Percentiles rank a stretch among this genome's conserved stretches.
Conservation (phyloP, 768 basidiomycete species). For the Russula griseocarnosa region DNA sequence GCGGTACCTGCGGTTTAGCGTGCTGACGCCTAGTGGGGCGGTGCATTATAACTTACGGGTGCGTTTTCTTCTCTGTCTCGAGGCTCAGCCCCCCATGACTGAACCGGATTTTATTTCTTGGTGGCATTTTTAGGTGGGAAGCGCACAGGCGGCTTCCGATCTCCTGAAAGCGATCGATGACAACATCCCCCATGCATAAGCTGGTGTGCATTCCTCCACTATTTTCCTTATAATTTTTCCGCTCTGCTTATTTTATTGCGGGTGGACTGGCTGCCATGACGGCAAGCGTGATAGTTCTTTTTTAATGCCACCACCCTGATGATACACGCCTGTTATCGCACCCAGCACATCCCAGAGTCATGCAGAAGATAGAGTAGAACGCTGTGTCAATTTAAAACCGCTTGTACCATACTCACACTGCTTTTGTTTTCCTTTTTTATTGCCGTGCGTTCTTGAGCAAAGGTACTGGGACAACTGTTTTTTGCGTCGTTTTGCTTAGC, state of each 20-base stretch:
- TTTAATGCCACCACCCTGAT: slow-evolving; percentile 3
- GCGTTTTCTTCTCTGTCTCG: slow-evolving; percentile 29
- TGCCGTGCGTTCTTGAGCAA: slow-evolving; percentile 2
- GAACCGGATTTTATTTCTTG: neutral
- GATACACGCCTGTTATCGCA: slow-evolving; percentile 4
- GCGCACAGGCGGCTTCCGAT: slow-evolving; percentile 22
- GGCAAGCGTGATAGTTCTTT: neutral
- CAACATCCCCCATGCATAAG: slow-evolving; percentile 17
- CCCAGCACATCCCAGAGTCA: neutral
- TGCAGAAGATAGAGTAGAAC: slow-evolving; percentile 18
- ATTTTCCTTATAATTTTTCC: neutral
- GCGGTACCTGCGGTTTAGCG: slow-evolving; percentile 72
- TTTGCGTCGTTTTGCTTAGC: neutral
- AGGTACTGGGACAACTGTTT: neutral
- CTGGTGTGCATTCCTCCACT: neutral
- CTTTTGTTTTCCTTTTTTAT: slow-evolving; percentile 10
- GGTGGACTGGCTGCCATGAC: slow-evolving; percentile 6
- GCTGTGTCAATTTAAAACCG: slow-evolving; percentile 12
- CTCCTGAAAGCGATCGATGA: slow-evolving; percentile 24
- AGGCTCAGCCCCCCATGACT: neutral
- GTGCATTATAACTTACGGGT: slow-evolving; percentile 77
- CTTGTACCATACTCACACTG: slow-evolving; percentile 19
- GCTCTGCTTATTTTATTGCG: slow-evolving; percentile 13
- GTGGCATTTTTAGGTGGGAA: slow-evolving; percentile 19
- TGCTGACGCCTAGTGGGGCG: slow-evolving; percentile 55